Conservation (phyloP, 768 basidiomycete genomes). For the Phaffia tasmanica region DNA sequence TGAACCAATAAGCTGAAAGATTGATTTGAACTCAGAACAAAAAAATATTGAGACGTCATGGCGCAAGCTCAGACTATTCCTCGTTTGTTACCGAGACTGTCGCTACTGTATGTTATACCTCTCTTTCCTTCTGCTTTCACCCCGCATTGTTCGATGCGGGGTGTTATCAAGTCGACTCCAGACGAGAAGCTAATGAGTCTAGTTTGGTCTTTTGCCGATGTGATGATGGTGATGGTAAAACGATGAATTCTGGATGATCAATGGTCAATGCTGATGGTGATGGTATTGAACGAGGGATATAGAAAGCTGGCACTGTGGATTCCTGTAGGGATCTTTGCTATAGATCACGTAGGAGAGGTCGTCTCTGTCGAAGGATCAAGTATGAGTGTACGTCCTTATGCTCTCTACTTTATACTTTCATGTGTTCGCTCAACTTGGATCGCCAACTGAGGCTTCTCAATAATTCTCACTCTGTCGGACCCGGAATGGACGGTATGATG, state of each 20-base stretch:
- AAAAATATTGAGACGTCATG: no score
- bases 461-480: neutral
- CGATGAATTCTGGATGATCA: neutral
- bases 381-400: constrained; percentile 6
- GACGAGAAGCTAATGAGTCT: neutral
- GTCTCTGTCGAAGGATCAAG: constrained; percentile 24
- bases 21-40: no score
- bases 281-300: neutral
- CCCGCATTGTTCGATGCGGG: no score
- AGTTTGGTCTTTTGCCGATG: neutral
- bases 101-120: no score
- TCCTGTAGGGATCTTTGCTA: constrained; percentile 14
- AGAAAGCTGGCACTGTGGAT: neutral
- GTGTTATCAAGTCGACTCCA: no score
- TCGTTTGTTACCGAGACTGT: no score
- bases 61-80: no score
- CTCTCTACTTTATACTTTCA: neutral
- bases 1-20: no score
- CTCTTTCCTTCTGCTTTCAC: no score
- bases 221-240: neutral
- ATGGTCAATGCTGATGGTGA: neutral
- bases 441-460: neutral
- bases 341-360: constrained; percentile 4
- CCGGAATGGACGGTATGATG: no score
- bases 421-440: no score